Percentiles rank a stretch among this genome's conserved stretches.
These are phyloP conservation scores for Paramyrothecium sp. DNA, from an alignment of 2,329 filamentous ascomycete species.

Conservation along the genomic window DNA sequence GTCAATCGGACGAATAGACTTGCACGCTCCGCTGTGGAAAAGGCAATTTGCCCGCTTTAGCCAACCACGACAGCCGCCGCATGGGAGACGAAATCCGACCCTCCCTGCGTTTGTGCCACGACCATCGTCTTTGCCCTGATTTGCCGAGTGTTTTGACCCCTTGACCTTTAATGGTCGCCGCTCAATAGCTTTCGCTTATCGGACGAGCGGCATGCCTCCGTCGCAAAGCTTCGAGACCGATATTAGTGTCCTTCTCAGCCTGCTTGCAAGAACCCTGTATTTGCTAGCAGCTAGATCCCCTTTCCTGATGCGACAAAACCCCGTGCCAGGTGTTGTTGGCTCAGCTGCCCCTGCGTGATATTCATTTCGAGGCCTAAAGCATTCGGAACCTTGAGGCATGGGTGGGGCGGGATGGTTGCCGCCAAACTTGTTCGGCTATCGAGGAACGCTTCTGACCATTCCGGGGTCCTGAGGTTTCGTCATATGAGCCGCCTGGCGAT, in stretches of 20 bases:
- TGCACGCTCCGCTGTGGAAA: background rate
- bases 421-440: too few species aligned
- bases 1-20: background rate
- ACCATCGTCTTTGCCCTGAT: background rate
- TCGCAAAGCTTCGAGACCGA: background rate
- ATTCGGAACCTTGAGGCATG: too few species aligned
- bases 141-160: background rate
- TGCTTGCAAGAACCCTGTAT: too few species aligned
- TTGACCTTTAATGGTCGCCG: background rate
- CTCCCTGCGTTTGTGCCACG: too few species aligned
- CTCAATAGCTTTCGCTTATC: background rate
- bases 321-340: too few species aligned
- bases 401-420: too few species aligned
- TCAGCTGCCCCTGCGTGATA: too few species aligned
- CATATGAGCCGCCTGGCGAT: background rate
- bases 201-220: background rate
- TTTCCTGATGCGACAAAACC: too few species aligned
- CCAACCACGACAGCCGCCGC: background rate
- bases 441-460: too few species aligned
- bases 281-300: too few species aligned
- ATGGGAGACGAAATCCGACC: background rate
- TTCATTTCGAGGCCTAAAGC: too few species aligned
- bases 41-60: background rate
- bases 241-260: too few species aligned
- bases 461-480: background rate